Conservation (phyloP, 768 basidiomycete genomes). For the Ramaria sp. region DNA sequence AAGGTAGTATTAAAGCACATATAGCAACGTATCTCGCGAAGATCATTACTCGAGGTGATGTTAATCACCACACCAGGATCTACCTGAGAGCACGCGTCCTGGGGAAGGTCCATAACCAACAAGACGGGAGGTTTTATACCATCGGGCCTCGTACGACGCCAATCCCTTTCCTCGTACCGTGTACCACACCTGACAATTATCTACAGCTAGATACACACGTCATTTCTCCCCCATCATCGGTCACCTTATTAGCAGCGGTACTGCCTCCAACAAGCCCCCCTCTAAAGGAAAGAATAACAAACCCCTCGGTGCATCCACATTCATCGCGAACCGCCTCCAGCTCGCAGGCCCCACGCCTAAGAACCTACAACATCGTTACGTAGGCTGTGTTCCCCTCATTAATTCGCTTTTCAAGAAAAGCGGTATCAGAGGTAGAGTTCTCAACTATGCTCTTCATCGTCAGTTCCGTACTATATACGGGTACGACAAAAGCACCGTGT, state of each 20-base stretch:
- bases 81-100: too few relatives aligned
- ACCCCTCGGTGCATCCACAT: conserved; percentile 21
- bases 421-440: conserved; percentile 27
- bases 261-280: conserved; percentile 7
- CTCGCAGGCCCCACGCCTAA: conserved; percentile 32
- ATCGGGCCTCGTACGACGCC: conserved; percentile 17
- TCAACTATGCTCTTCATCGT: conserved; percentile 28
- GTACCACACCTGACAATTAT: neutral
- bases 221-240: conserved; percentile 36
- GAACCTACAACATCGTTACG: conserved; percentile 24
- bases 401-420: conserved; percentile 29
- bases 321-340: conserved; percentile 35
- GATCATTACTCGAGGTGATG: conserved; percentile 16
- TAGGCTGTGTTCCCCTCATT: conserved; percentile 32
- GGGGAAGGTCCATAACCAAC: too few relatives aligned
- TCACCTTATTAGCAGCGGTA: conserved; percentile 19
- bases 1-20: conserved; percentile 18
- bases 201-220: conserved; percentile 21
- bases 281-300: conserved; percentile 11
- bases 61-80: conserved; percentile 21
- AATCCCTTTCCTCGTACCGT: neutral
- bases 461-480: conserved; percentile 32
- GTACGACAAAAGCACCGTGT: conserved; percentile 27
- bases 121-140: too few relatives aligned
- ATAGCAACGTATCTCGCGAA: conserved; percentile 20